Evolutionary conservation across 1,139 yeast genomes (phyloP), one percentile per base, ranked within the genome.

Genomic region (Yamadazyma friedrichii): DNA sequence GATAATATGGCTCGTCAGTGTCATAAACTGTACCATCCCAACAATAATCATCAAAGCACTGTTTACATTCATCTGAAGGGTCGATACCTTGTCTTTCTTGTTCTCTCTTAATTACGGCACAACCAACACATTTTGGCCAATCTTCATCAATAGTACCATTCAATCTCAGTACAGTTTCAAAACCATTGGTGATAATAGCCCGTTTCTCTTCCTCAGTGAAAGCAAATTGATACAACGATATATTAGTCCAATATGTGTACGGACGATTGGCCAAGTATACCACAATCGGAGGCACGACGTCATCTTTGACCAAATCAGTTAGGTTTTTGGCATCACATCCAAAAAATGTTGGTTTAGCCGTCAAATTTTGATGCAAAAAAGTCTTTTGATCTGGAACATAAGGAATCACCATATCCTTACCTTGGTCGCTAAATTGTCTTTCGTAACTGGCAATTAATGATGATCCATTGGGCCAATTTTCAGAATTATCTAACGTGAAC

Each of bases 71-170:
- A 15, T 62, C 67, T 1, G 64, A 44, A 42, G 67, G 76, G 29
- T 59, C 66, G 11, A 62, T 51, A 8, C 68, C 70, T 45, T 56
- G 56, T 45, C 74, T 57, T 48, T 70, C 76, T 51, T 70, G 72
- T 45, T 66, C 71, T 52, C 76, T 59, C 44, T 70, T 60, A 30
- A 70, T 66, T 31, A 70, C 56, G 11, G 76, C 76, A 56, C 76
- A 70, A 35, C 61, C 69, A 11, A 70, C 70, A 55, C 76, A 70
- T 4, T 67, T 64, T 3, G 59, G 58, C 68, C 70, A 70, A 29
- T 65, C 63, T 1, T 50, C 44, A 46, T 70, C 76, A 39, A 67
- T 53, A 6, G 74, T 62, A 15, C 55, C 54, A 51, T 66, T 65
- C 28, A 58, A 47, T 33, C 67, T 49, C 9, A 66, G 52, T 1